Percentiles rank a stretch among this genome's conserved stretches.
These are phyloP conservation scores for Exidia glandulosa DNA, from an alignment of 768 basidiomycete genomes.

Conservation along the genomic window DNA sequence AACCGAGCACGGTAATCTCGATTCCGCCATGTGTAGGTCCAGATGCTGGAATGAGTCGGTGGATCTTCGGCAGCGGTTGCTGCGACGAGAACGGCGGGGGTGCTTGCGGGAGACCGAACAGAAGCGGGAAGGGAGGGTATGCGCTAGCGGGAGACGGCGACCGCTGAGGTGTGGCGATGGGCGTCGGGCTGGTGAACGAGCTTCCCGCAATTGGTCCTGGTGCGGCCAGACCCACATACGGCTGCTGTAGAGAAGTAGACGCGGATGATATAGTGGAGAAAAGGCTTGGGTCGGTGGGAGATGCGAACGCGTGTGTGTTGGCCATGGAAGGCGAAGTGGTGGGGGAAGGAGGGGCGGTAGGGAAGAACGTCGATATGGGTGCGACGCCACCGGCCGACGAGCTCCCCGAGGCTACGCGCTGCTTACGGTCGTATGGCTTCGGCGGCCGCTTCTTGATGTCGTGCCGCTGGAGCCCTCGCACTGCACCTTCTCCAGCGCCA, in stretches of 20 bases:
- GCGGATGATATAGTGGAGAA: background rate
- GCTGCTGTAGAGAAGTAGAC: background rate
- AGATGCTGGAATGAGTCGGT: constrained; percentile 70
- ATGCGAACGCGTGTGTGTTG: background rate
- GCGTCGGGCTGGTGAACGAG: background rate
- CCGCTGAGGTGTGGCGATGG: constrained; percentile 7
- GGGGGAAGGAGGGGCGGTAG: constrained; percentile 6
- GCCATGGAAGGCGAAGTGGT: background rate
- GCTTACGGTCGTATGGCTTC: background rate
- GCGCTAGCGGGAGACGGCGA: constrained; percentile 36
- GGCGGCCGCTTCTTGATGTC: background rate
- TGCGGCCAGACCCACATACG: too few species aligned
- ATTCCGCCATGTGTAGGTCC: constrained; percentile 89
- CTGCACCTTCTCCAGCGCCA: background rate
- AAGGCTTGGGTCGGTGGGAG: constrained; percentile 1
- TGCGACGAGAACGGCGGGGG: constrained; percentile 1
- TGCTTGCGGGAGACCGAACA: constrained; percentile 4
- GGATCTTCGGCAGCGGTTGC: constrained; percentile 50
- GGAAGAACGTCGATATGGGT: constrained; percentile 3
- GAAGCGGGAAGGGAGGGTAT: constrained; percentile 23
- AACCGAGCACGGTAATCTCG: constrained; percentile 87
- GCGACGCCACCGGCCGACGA: background rate
- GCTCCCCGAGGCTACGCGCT: background rate
- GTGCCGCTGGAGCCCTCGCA: background rate
- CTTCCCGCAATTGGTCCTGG: background rate